phyloP scores from a whole-genome alignment of 371 early-diverging fungal genomes.

The Cokeromyces recurvatus region DNA sequence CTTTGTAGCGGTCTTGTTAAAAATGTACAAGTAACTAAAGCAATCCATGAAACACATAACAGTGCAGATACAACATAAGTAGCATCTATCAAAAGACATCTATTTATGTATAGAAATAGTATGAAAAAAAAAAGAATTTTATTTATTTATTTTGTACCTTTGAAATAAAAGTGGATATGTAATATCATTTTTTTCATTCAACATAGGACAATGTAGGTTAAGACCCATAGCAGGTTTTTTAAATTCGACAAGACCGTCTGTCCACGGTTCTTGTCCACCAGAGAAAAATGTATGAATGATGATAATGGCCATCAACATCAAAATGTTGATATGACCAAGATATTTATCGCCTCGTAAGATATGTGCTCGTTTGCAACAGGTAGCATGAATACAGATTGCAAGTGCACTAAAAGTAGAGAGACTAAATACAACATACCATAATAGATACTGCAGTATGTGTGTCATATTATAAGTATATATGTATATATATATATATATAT shows the following conservation, averaged over 20 bases:
- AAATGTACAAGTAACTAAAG: background rate
- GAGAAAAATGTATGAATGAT: conserved; percentile 16
- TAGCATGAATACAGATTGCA: conserved; percentile 26
- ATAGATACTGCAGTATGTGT: conserved; percentile 26
- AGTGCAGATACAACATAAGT: background rate
- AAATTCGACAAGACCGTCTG: conserved; percentile 27
- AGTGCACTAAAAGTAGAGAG: conserved; percentile 18
- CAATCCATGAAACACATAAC: conserved; percentile 7
- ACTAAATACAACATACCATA: conserved; percentile 23
- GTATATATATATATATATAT: no score
- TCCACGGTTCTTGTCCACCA: conserved; percentile 36
- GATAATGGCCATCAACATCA: conserved; percentile 6
- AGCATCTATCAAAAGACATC: conserved; percentile 9
- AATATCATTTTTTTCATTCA: conserved; percentile 20
- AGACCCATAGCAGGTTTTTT: conserved; percentile 31
- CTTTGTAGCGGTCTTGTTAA: background rate
- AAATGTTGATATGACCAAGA: conserved; percentile 21
- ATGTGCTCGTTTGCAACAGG: conserved; percentile 26
- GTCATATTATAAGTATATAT: no score
- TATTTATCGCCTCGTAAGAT: conserved; percentile 27
- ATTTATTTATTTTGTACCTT: conserved; percentile 15
- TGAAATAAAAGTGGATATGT: conserved; percentile 32
- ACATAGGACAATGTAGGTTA: conserved; percentile 23
- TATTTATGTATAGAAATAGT: background rate
- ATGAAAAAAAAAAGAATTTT: background rate